Conservation (phyloP, 441 rosid species). For the Melastoma candidum region DNA sequence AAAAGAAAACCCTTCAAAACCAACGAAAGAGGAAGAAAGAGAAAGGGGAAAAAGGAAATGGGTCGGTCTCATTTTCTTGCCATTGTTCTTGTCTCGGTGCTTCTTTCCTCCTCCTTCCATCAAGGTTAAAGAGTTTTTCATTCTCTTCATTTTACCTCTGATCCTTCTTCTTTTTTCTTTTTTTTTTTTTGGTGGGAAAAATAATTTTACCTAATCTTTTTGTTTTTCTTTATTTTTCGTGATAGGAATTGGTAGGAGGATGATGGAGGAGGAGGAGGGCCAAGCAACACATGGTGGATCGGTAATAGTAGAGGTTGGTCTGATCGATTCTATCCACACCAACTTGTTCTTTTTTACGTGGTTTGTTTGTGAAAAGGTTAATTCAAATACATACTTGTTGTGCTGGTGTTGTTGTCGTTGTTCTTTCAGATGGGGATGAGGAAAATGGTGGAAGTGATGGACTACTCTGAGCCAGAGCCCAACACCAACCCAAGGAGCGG, state of each 20-base stretch:
- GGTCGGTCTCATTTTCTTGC: constrained; percentile 26
- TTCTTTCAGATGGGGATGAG: constrained; percentile 24
- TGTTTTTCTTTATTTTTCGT: not conserved
- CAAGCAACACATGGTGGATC: constrained; percentile 18
- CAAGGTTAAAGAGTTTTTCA: constrained; percentile 22
- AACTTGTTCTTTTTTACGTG: not conserved
- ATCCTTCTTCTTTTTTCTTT: not conserved
- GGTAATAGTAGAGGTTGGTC: constrained; percentile 23
- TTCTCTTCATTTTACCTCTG: not conserved
- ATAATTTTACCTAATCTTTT: not conserved
- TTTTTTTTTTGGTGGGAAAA: too few relatives aligned
- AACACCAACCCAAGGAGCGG: constrained; percentile 45
- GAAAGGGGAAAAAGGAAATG: constrained; percentile 17
- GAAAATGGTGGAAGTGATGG: constrained; percentile 30
- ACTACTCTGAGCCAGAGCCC: constrained; percentile 41
- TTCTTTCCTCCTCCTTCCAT: constrained; percentile 28
- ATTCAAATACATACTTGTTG: not conserved
- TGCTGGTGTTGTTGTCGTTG: constrained; percentile 4
- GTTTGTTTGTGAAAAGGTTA: not conserved
- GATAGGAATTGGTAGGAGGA: constrained; percentile 21
- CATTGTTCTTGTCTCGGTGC: constrained; percentile 23
- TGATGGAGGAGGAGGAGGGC: constrained; percentile 22
- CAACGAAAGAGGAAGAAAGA: not conserved
- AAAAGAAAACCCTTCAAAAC: not conserved
- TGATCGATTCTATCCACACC: not conserved